Evolutionary conservation across 768 basidiomycete genomes (phyloP), one percentile per base, ranked within the genome.

Genomic region (Lactifluus hygrophoroides): DNA sequence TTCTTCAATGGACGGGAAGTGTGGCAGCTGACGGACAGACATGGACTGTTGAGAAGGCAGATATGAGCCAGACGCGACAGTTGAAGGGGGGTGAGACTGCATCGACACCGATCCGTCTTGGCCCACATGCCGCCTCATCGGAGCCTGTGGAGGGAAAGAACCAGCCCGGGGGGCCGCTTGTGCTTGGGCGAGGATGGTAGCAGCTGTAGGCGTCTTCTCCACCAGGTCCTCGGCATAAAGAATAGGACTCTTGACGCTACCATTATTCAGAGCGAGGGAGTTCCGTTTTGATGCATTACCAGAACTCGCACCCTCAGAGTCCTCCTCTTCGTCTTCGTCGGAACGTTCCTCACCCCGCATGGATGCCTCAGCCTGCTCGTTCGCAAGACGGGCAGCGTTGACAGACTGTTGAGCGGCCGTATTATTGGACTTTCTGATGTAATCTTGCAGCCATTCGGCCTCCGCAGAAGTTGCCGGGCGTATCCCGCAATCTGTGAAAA

Each of bases 371-470:
- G 81, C 75, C 45, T 84, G 82, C 65, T 88, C 88, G 60, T 83
- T 82, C 10, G 85, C 84, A 42, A 80, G 73, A 43, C 86, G 85
- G 38, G 83, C 82, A n/a, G 86, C 84, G 63, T 86, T 88, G 62
- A 84, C 78, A 30, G 86, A 85, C 51, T 80, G 76, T 69, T 89
- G 86, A 7, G 82, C 87, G 7, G 90, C 86, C 65, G 78, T 86
- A 70, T 91, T 91, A 74, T 93, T 93, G 5, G 90, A 88, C 69
- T 90, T 90, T 66, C 89, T 88, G 64, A 92, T 88, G 71, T 91
- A 93, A 65, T 92, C 90, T 69, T 92, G 90, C 25, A 93, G 80
- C 80, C 89, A 93, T 73, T 93, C 90, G 62, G 89, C 89, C 75
- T 93, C 90, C 37, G 89, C 84, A 63, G 88, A 83, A 32, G 89